Evolutionary conservation across 345 rosid species (phyloP).

Genomic region (Eucalyptus marginata): DNA sequence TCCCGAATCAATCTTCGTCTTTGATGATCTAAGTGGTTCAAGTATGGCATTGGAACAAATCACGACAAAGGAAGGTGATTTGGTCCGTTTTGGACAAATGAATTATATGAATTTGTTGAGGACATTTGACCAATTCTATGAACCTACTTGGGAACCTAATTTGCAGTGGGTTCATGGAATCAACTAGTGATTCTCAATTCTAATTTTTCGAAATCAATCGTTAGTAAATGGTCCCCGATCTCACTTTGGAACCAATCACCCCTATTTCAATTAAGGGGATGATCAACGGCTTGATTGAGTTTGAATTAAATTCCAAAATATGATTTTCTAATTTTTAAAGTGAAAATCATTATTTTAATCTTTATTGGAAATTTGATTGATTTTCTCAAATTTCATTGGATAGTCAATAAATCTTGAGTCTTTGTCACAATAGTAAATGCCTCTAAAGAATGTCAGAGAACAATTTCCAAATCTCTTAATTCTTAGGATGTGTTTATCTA

Average conservation of each 20-base stretch:
- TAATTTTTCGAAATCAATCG: accelerated
- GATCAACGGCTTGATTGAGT: accelerated
- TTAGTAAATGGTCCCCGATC: no score
- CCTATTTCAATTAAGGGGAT: accelerated
- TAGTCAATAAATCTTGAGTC: no score
- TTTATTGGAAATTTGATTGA: no score
- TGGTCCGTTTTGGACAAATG: accelerated
- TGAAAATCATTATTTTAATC: neutral
- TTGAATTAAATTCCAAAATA: neutral
- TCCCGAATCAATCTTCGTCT: accelerated
- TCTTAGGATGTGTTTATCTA: no score
- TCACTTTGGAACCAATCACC: accelerated
- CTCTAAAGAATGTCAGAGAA: neutral
- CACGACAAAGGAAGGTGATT: no score
- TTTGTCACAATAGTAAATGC: neutral
- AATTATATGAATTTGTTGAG: no score
- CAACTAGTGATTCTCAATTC: accelerated
- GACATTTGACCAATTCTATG: no score
- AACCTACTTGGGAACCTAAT: accelerated
- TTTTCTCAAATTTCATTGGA: accelerated
- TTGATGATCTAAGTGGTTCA: no score
- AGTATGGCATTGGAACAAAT: no score
- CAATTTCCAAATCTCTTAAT: no score
- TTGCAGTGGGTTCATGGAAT: accelerated
- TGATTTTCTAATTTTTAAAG: neutral